Base-by-base conservation (phyloP, 2,329 filamentous ascomycete species). In the Pseudofabraea citricarpa region DNA sequence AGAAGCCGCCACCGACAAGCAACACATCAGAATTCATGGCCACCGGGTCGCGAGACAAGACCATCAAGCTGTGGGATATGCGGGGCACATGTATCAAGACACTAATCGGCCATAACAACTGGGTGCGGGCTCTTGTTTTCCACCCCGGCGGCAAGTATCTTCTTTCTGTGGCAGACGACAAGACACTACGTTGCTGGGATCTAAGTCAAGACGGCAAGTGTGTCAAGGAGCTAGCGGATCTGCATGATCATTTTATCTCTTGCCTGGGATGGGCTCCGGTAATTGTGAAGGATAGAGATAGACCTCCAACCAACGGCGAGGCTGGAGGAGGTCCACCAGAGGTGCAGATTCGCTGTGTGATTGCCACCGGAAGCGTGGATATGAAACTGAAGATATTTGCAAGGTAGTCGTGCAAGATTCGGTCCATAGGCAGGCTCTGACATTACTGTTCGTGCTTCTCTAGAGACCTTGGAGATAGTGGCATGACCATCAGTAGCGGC, bases 151-250 rank as follows among this genome's bases (percentile, higher is more conserved):
- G 90, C 40, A 91, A 90, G 64, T 95, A 90, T 57, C 74, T 95
- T 2, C 68, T 95, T 13, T 89, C 83, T 1, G 86, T 85, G 18
- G 78, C 83, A 15, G 90, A 95, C 61, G 90, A 95, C 68, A 93
- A 90, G 69, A 90, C 87, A 3, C 74, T 95, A 47, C 76, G 90
- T 41, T 95, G 90, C 70, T 95, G 90, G 90, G 90, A 95, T 67
- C 69, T 95, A 18, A 77, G 76, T 20, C 90, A 95, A 61, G 88
- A 93, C 60, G 87, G 86, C 35, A 89, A 88, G 58, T 93, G 88
- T 56, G 87, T 95, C 55, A 90, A 90, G 65, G 82, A 79, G 1
- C 69, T 95, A 7, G 72, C 73, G 20, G 85, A 87, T 46, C 81
- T 80, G 0, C 88, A 93, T 59, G 80, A 76, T 6, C 87, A 88